These are phyloP conservation scores for Thinopyrum elongatum DNA, from an alignment of 176 grass and related monocot genomes.

Conservation along the genomic window DNA sequence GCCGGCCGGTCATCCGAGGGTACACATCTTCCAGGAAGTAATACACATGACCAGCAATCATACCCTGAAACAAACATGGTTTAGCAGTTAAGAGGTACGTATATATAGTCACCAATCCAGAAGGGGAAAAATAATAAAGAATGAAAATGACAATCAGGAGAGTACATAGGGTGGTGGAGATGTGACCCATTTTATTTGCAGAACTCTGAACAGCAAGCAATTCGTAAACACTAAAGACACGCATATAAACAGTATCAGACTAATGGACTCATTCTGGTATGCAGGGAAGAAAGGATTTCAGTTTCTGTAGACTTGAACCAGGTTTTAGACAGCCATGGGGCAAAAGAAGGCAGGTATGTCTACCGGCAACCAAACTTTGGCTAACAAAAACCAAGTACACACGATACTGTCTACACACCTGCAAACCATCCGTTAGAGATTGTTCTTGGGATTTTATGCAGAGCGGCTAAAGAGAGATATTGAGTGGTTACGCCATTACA, in stretches of 20 bases:
- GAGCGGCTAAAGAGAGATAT: not conserved
- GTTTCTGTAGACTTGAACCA: not conserved
- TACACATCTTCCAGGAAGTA: conserved; percentile 97
- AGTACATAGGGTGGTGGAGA: not conserved
- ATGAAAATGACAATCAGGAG: not conserved
- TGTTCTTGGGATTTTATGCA: no score
- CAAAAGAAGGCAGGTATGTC: not conserved
- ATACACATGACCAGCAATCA: conserved; percentile 96
- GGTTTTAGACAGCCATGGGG: not conserved
- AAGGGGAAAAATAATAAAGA: not conserved
- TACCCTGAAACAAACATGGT: conserved; percentile 54
- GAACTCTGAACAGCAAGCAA: not conserved
- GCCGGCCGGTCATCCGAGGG: conserved; percentile 79
- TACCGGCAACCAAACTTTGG: not conserved
- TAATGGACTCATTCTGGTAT: not conserved
- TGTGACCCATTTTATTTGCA: not conserved
- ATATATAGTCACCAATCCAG: no score
- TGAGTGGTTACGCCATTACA: not conserved
- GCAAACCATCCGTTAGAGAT: no score
- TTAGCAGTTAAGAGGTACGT: not conserved
- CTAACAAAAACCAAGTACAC: not conserved
- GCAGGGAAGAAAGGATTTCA: not conserved
- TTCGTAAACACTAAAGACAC: not conserved
- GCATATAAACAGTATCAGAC: not conserved
- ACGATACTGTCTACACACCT: no score